Evolutionary conservation across 176 grass and related monocot species (phyloP).

Genomic region (Carex cristatella): DNA sequence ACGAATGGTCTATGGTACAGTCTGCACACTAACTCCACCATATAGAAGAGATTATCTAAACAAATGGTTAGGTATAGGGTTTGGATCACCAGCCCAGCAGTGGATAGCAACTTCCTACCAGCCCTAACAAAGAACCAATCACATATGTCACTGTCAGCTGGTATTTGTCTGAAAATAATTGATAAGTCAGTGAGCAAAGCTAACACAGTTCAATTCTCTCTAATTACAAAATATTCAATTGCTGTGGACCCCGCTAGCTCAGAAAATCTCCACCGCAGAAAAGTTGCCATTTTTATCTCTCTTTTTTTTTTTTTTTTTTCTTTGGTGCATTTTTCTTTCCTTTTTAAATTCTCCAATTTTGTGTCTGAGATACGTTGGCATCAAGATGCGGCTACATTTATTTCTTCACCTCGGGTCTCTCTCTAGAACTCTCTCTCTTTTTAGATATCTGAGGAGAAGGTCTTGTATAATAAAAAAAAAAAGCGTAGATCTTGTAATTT

Average conservation of each 20-base stretch:
- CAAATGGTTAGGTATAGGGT: slow-evolving; percentile 18
- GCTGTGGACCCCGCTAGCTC: neutral
- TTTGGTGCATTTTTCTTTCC: too few species aligned
- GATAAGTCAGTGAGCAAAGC: slow-evolving; percentile 6
- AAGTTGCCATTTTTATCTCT: neutral
- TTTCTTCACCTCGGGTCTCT: neutral
- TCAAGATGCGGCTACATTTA: neutral
- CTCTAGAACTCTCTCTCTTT: neutral
- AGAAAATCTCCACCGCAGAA: neutral
- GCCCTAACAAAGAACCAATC: neutral
- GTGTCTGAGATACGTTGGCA: too few species aligned
- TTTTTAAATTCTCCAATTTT: too few species aligned
- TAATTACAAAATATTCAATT: slow-evolving; percentile 6
- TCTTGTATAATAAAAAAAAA: neutral
- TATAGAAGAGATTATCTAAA: neutral
- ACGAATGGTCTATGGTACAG: neutral
- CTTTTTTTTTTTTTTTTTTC: neutral
- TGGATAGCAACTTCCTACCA: slow-evolving; percentile 9
- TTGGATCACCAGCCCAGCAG: neutral
- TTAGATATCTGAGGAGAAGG: neutral
- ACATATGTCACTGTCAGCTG: neutral
- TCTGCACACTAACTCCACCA: neutral
- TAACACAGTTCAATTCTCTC: neutral
- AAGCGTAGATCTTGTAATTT: neutral
- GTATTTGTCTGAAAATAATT: slow-evolving; percentile 12